Base-by-base conservation (phyloP, 2,329 filamentous ascomycete species). In the Colletotrichum brevisporum region DNA sequence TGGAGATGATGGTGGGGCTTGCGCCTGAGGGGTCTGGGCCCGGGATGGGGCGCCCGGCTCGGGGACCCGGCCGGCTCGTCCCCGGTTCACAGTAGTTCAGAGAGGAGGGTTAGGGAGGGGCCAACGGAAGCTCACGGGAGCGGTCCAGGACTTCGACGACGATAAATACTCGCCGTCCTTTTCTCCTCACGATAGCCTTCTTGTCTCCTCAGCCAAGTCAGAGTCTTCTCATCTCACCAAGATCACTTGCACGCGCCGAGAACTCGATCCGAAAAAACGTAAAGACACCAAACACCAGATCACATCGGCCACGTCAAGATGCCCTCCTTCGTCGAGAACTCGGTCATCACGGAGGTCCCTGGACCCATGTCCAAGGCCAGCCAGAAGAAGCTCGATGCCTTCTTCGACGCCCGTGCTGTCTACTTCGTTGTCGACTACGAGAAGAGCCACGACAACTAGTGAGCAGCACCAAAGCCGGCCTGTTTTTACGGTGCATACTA, bases 341-440 rank as follows among this genome's bases (percentile, higher is more conserved):
- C 75, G 63, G 78, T 81, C 63, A 71, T 72, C 66, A 81, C 79
- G 59, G 79, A 80, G 76, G 77, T 82, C 53, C 81, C 81, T 67
- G 81, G 81, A 50, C 81, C 81, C 36, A 71, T 78, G 71, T 81
- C 80, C 71, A 79, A 78, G 77, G 79, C 79, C 65, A 77, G 76
- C 67, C 73, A 78, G 58, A 77, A 81, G 75, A 75, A 85, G 71
- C 79, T 88, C 52, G 80, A 85, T 71, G 76, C 79, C 59, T 79
- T 87, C 70, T 87, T 86, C 70, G 85, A 88, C 74, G 84, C 83
- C 41, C 80, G 85, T 54, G 84, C 83, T 63, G 80, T 87, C 64
- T 83, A 86, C 77, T 85, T 87, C 75, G 81, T 87, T 61, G 85
- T 83, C 62, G 82, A 87, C 75, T 88, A 87, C 72, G 77, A 84